phyloP scores from a whole-genome alignment of 2,329 filamentous ascomycete species.

The Periconia macrospinosa region DNA sequence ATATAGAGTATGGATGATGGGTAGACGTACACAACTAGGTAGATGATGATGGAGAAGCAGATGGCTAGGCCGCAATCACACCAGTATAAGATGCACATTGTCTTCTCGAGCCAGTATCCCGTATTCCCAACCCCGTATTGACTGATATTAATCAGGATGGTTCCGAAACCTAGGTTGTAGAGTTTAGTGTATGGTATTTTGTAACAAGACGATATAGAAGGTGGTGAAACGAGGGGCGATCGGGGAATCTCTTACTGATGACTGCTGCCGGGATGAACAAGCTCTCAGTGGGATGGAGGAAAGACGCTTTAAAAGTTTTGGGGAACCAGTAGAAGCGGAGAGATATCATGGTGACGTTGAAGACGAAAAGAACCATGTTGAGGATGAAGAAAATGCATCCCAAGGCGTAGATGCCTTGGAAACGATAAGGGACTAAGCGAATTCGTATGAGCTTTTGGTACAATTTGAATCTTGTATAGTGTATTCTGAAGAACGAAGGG shows the following conservation, averaged over 20 bases:
- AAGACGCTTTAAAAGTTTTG: slow-evolving; percentile 69
- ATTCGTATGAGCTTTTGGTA: neutral
- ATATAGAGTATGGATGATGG: neutral
- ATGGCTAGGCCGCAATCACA: slow-evolving; percentile 70
- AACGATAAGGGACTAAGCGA: slow-evolving; percentile 43
- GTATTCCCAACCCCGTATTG: slow-evolving; percentile 67
- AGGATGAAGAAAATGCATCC: slow-evolving; percentile 53
- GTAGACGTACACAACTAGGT: slow-evolving; percentile 67
- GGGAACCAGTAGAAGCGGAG: slow-evolving; percentile 71
- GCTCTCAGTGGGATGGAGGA: slow-evolving; percentile 76
- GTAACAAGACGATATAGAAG: no score
- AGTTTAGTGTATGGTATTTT: no score
- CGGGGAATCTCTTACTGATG: slow-evolving; percentile 51
- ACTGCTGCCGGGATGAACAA: slow-evolving; percentile 72
- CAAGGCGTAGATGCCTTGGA: slow-evolving; percentile 50
- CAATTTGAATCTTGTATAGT: neutral
- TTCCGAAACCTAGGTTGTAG: slow-evolving; percentile 52
- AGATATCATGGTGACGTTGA: slow-evolving; percentile 68
- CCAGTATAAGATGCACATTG: slow-evolving; percentile 74
- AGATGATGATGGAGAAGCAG: slow-evolving; percentile 69
- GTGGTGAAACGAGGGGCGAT: neutral
- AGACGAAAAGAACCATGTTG: slow-evolving; percentile 64
- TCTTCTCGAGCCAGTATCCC: slow-evolving; percentile 58
- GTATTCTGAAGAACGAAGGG: neutral
- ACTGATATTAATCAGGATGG: slow-evolving; percentile 66